Evolutionary conservation across 2,329 filamentous ascomycete species (phyloP), one percentile per base, ranked within the genome.

Genomic region (Dothistroma pini): DNA sequence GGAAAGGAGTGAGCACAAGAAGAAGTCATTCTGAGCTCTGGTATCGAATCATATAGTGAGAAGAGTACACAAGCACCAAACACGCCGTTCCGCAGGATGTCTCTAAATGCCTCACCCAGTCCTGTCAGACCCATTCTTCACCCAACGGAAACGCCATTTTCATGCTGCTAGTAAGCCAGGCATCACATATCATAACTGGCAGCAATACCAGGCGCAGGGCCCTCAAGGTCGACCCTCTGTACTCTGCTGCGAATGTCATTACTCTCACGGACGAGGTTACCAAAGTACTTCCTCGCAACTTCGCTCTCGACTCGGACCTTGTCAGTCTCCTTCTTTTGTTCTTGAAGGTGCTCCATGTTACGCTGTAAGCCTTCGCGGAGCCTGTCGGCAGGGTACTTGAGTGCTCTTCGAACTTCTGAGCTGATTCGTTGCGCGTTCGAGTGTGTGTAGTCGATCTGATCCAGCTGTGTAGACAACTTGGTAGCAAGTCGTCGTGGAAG

Each of bases 391-490:
- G 95, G 95, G 70, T 90, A 87, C 62, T 91, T 90, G 44, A 99
- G 85, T 9, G 96, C 91, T 73, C 92, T 91, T 68, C 93, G 90
- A 48, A 96, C 91, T 58, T 96, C 89, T 29, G 86, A 83, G 22
- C 90, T 88, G 71, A 99, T 96, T 57, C 95, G 90, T 19, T 84
- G 81, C 50, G 92, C 86, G 78, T 99, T 99, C 66, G 85, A 79
- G 76, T 99, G 95, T 1, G 95, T 90, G 73, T 97, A 99, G 78
- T 99, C 95, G 71, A 96, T 86, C 19, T 89, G 84, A 8, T 84
- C 80, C 41, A 99, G 86, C 70, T 92, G 90, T 34, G 85, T 80
- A 1, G 91, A 88, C 61, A 99, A 89, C 78, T 97, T 97, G 71
- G 83, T 83, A 48, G 89, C 89, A 6, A 99, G 85, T 11, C 92